Evolutionary conservation across 2,329 filamentous ascomycete species (phyloP), one percentile per base, ranked within the genome.

Genomic region (Magnaporthales sp.): DNA sequence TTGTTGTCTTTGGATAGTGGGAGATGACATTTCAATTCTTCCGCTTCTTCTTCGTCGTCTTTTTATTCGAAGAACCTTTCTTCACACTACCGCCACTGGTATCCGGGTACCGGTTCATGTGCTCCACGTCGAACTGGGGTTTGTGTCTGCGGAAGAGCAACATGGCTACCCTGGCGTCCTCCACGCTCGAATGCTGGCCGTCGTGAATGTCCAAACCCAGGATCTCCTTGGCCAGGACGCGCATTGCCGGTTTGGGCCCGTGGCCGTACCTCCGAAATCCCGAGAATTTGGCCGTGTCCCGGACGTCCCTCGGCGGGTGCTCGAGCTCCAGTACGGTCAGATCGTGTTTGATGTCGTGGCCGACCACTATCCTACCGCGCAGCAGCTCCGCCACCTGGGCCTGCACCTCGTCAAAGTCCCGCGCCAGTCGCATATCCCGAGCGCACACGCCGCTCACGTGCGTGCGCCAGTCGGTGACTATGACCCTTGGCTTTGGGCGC

Each of bases 111-210:
- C 85, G 86, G 76, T 87, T 89, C 67, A 88, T 80, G 75, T 92
- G 87, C 75, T 96, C 92, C 67, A 87, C 81, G 74, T 98, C 95
- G 74, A 99, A 97, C 0, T 84, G 90, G 22, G 88, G 83, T 79
- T 97, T 98, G 75, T 93, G 87, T 70, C 87, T 86, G 69, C 91
- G 84, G 74, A 96, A 98, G 58, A 99, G 79, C 67, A 94, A 80
- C 93, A 99, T 98, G 0, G 93, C 89, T 5, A 91, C 92, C 70
- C 92, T 83, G 1, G 95, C 95, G 80, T 99, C 95, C 79, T 90
- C 81, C 69, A 90, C 79, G 75, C 87, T 90, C 1, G 86, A 89
- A 75, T 90, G 88, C 29, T 84, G 79, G 0, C 86, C 87, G 24
- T 76, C 79, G 70, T 91, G 88, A 66, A 91, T 89, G 64, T 88